Percentiles rank a stretch among this genome's conserved stretches.
phyloP scores from a whole-genome alignment of 179 eudicot species.

The Sideroxylon spinosum region DNA sequence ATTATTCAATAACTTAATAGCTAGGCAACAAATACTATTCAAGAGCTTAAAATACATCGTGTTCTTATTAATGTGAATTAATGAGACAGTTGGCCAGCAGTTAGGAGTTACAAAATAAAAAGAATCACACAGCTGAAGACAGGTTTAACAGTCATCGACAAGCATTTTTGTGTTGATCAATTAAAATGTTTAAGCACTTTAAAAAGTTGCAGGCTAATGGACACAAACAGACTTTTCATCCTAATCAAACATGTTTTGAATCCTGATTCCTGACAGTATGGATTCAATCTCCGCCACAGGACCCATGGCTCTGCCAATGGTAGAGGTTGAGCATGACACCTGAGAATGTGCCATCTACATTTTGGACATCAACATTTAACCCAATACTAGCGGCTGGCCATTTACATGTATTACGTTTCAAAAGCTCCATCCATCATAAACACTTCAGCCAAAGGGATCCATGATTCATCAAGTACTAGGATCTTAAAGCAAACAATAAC shows the following conservation, averaged over 20 bases:
- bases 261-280: no score
- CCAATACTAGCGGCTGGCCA: no score
- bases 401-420: no score
- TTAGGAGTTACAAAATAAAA: neutral
- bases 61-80: neutral
- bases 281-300: no score
- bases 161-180: neutral
- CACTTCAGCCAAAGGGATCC: no score
- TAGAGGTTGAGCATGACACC: no score
- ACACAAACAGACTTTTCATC: neutral
- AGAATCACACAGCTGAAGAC: neutral
- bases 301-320: no score
- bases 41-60: neutral
- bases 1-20: neutral
- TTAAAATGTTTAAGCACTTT: neutral
- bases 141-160: conserved; percentile 8
- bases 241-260: no score
- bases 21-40: neutral
- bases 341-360: no score
- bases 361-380: no score
- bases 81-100: neutral
- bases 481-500: neutral
- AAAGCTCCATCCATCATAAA: no score
- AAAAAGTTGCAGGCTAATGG: neutral
- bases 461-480: neutral